phyloP scores from a whole-genome alignment of 2,329 filamentous ascomycete genomes.

The Epichloe sylvatica region DNA sequence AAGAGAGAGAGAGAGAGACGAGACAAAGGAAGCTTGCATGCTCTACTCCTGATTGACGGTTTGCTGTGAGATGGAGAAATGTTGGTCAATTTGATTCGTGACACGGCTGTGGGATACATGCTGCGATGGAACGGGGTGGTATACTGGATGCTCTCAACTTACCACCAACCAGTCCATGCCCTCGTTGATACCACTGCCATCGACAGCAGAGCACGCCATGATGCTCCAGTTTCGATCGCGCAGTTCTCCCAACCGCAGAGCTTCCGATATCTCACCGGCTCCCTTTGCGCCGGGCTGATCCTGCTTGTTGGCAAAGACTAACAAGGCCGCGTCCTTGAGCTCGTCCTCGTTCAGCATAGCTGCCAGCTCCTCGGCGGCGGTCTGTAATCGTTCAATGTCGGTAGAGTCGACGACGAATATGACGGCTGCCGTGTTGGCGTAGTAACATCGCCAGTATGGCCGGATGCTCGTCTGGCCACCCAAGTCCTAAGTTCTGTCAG shows the following conservation, averaged over 20 bases:
- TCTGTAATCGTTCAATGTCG: constrained; percentile 88
- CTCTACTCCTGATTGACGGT: constrained; percentile 22
- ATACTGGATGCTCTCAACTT: constrained; percentile 19
- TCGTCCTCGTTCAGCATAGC: constrained; percentile 98
- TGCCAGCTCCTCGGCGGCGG: constrained; percentile 79
- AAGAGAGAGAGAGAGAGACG: too few species aligned
- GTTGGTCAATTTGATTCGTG: neutral
- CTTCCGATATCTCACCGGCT: constrained; percentile 91
- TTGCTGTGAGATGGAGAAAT: constrained; percentile 17
- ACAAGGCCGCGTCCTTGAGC: constrained; percentile 74
- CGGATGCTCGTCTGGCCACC: constrained; percentile 97
- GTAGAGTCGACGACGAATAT: constrained; percentile 98
- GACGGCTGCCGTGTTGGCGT: constrained; percentile 93
- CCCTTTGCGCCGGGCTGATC: constrained; percentile 95
- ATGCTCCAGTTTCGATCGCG: constrained; percentile 99
- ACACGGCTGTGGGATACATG: neutral
- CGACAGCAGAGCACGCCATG: constrained; percentile 90
- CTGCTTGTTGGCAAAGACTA: constrained; percentile 98
- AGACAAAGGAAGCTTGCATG: constrained; percentile 1
- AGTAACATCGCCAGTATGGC: constrained; percentile 99
- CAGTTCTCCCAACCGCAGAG: constrained; percentile 75
- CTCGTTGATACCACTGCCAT: constrained; percentile 85
- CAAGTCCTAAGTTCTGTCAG: constrained; percentile 48
- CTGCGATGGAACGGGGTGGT: neutral
- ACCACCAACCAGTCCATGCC: constrained; percentile 99